phyloP scores from a whole-genome alignment of 495 filamentous ascomycete species.

The Staphylotrichum longicolle region DNA sequence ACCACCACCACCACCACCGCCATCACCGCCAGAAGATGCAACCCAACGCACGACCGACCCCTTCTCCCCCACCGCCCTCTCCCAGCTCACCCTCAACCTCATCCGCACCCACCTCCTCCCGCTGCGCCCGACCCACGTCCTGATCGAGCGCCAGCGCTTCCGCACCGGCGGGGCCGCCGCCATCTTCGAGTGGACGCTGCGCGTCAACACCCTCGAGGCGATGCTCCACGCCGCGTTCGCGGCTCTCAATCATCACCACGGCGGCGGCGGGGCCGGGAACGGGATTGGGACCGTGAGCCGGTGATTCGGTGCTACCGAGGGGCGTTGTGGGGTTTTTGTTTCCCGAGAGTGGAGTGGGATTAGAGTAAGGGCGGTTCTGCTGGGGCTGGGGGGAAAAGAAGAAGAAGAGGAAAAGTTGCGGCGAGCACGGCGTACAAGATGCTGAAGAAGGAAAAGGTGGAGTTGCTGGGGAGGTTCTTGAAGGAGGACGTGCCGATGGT shows the following conservation, averaged over 20 bases:
- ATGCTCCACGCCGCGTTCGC: conserved; percentile 81
- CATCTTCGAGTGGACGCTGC: conserved; percentile 84
- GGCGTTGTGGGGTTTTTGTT: conserved; percentile 43
- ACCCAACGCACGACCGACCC: conserved; percentile 28
- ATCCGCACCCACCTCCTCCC: conserved; percentile 52
- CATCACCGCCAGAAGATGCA: not conserved
- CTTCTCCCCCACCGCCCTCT: conserved; percentile 59
- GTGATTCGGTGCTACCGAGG: conserved; percentile 38
- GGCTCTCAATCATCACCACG: conserved; percentile 40
- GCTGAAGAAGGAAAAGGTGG: conserved; percentile 63
- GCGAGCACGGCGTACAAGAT: conserved; percentile 26
- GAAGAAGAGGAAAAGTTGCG: conserved; percentile 16
- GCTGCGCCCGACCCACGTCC: conserved; percentile 62
- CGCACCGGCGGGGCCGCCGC: conserved; percentile 61
- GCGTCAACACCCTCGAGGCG: conserved; percentile 85
- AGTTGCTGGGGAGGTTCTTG: conserved; percentile 59
- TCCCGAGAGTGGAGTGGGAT: conserved; percentile 3
- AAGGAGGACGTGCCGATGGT: conserved; percentile 22
- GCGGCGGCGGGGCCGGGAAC: not conserved
- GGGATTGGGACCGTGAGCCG: not conserved
- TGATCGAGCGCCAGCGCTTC: conserved; percentile 90
- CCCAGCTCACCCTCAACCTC: conserved; percentile 60
- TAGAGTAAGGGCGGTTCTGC: not conserved
- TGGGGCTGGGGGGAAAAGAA: conserved; percentile 22
- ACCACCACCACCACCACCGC: not conserved